Evolutionary conservation across 2,329 filamentous ascomycete genomes (phyloP).

Genomic region (Pseudogymnoascus verrucosus): DNA sequence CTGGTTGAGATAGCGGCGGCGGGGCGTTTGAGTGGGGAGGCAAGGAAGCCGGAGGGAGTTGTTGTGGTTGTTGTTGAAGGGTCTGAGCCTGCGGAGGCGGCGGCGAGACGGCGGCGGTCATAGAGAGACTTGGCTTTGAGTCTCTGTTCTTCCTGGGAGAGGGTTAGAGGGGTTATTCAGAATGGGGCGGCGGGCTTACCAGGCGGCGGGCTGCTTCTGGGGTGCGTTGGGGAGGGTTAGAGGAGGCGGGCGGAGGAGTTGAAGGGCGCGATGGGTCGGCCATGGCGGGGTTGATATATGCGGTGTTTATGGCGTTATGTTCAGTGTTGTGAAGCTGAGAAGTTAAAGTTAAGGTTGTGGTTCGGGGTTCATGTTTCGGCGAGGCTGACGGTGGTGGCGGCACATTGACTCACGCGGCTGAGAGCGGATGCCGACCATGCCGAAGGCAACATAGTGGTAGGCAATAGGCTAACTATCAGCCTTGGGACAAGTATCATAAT

Average conservation of each 20-base stretch:
- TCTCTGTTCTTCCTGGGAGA: slow-evolving; percentile 70
- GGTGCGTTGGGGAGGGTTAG: background rate
- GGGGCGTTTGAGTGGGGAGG: slow-evolving; percentile 62
- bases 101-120: slow-evolving; percentile 7
- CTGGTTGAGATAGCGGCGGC: slow-evolving; percentile 54
- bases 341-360: slow-evolving; percentile 9
- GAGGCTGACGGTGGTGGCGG: background rate
- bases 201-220: background rate
- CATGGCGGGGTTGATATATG: background rate
- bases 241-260: background rate
- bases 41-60: slow-evolving; percentile 62
- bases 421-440: background rate
- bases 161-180: background rate
- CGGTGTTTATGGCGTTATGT: background rate
- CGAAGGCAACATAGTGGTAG: background rate
- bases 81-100: slow-evolving; percentile 22
- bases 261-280: background rate
- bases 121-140: slow-evolving; percentile 63
- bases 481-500: background rate
- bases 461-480: slow-evolving; percentile 7
- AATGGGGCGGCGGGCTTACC: background rate
- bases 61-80: slow-evolving; percentile 35
- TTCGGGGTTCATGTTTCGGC: background rate
- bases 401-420: slow-evolving; percentile 7
- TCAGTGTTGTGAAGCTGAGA: background rate